phyloP scores from a whole-genome alignment of 2,329 filamentous ascomycete genomes.

The Aspergillus ochraceoroseus region DNA sequence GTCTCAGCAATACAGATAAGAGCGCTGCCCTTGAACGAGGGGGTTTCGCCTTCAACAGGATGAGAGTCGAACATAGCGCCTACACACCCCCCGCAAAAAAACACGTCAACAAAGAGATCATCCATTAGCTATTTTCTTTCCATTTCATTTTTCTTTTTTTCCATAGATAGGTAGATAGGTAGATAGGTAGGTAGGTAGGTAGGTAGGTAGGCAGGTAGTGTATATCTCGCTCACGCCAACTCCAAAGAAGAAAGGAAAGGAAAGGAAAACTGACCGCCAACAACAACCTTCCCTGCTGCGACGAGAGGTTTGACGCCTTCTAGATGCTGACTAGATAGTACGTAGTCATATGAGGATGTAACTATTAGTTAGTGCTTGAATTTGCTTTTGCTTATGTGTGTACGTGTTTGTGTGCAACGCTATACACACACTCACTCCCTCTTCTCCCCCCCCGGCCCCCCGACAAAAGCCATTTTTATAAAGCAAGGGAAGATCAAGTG shows the following conservation, averaged over 20 bases:
- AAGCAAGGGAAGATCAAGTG: neutral
- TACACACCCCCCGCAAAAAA: conserved; percentile 24
- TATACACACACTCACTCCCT: no score
- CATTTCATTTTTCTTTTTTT: no score
- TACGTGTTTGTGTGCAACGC: no score
- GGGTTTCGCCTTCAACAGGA: conserved; percentile 57
- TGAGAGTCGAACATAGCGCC: conserved; percentile 64
- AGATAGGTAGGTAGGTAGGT: neutral
- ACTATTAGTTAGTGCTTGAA: no score
- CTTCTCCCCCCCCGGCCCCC: no score
- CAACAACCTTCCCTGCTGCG: conserved; percentile 56
- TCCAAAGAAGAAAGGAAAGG: neutral
- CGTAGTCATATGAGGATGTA: no score
- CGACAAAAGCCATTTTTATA: no score
- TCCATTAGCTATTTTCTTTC: no score
- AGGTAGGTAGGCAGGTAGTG: no score
- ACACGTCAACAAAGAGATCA: neutral
- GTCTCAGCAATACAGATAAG: conserved; percentile 63
- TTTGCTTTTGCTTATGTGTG: no score
- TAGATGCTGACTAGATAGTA: conserved; percentile 50
- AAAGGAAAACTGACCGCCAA: conserved; percentile 54
- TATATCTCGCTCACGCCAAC: no score
- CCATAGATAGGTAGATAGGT: no score
- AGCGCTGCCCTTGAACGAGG: conserved; percentile 67
- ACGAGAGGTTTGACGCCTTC: conserved; percentile 50